A percentile compares a stretch with the other conserved stretches of the same genome.
These are phyloP conservation scores for Verbena officinalis DNA, from an alignment of 257 asterid species.

Conservation along the genomic window DNA sequence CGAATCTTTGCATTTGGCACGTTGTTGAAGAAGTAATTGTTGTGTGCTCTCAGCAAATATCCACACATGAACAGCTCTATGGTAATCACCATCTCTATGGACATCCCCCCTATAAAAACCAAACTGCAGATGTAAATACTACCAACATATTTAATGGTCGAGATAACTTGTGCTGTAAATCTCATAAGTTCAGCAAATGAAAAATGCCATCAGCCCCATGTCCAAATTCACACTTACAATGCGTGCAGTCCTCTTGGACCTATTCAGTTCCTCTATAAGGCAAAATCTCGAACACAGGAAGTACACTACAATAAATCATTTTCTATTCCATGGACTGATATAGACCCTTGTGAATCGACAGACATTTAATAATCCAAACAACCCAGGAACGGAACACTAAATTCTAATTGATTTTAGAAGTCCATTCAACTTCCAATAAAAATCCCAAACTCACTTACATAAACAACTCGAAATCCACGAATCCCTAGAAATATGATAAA, in stretches of 20 bases:
- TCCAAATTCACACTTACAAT: background rate
- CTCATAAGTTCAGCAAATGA: background rate
- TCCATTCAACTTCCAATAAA: background rate
- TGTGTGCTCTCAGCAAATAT: slow-evolving; percentile 87
- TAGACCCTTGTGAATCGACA: too few species aligned
- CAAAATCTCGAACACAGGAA: background rate
- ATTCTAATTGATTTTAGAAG: background rate
- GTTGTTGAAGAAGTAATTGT: slow-evolving; percentile 74
- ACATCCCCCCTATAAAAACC: slow-evolving; percentile 54
- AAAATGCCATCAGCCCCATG: background rate
- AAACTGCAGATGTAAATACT: slow-evolving; percentile 19
- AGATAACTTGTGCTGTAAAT: background rate
- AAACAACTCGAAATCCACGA: background rate
- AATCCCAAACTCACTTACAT: background rate
- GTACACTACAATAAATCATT: too few species aligned
- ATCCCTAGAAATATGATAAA: background rate
- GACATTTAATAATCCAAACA: background rate
- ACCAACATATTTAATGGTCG: background rate
- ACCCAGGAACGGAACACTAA: background rate
- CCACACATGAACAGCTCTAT: slow-evolving; percentile 95
- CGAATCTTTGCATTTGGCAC: slow-evolving; percentile 92
- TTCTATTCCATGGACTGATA: background rate
- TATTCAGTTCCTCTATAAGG: background rate
- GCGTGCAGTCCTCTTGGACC: background rate
- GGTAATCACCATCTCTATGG: slow-evolving; percentile 94